phyloP scores from a whole-genome alignment of 2,329 filamentous ascomycete species.

The Sporothrix globosa region DNA sequence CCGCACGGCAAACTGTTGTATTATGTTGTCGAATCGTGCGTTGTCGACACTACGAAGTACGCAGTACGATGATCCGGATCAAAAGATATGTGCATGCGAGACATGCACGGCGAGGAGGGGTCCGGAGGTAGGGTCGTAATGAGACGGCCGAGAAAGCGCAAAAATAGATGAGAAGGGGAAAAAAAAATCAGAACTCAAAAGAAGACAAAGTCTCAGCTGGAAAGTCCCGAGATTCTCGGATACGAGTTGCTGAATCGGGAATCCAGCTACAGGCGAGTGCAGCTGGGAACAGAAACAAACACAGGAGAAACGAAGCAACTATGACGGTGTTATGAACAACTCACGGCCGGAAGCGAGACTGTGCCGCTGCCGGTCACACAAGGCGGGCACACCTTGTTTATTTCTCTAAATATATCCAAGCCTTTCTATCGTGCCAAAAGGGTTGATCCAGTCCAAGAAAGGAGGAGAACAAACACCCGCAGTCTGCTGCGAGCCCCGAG shows the following conservation, averaged over 20 bases:
- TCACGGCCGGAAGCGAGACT: not conserved
- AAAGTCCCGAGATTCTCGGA: not conserved
- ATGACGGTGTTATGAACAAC: not conserved
- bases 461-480: no score
- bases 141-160: conserved; percentile 9
- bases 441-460: no score
- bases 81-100: not conserved
- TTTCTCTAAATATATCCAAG: not conserved
- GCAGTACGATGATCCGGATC: no score
- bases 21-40: not conserved
- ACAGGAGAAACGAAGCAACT: not conserved
- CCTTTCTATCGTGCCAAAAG: not conserved
- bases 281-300: not conserved
- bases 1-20: no score
- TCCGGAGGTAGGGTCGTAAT: not conserved
- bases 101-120: not conserved
- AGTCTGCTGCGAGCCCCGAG: no score
- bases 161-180: not conserved
- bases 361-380: not conserved
- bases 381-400: not conserved
- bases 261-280: not conserved
- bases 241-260: conserved; percentile 25
- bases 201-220: not conserved
- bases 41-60: no score
- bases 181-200: not conserved